Conservation (phyloP, 805 yeast species). For the Metschnikowia continentalis region DNA sequence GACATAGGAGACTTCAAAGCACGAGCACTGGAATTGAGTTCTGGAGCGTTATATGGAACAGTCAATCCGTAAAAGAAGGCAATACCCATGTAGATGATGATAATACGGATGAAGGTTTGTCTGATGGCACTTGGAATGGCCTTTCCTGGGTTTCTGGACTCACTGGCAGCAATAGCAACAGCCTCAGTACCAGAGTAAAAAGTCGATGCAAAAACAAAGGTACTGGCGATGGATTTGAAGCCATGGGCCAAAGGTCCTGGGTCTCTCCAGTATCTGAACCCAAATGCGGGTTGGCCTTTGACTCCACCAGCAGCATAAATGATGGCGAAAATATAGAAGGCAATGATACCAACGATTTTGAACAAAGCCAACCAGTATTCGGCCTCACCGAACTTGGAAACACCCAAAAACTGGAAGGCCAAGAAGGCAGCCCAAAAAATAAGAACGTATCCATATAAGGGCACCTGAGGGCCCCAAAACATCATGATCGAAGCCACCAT, state of each 20-base stretch:
- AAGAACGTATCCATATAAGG: conserved; percentile 52
- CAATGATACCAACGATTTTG: conserved; percentile 45
- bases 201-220: conserved; percentile 57
- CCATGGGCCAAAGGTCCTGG: conserved; percentile 44
- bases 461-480: conserved; percentile 49
- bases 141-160: conserved; percentile 53
- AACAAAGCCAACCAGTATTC: conserved; percentile 51
- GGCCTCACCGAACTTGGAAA: conserved; percentile 52
- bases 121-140: conserved; percentile 57
- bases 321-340: conserved; percentile 50
- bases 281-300: conserved; percentile 34
- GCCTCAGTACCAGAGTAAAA: conserved; percentile 58
- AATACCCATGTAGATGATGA: conserved; percentile 49
- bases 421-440: conserved; percentile 51
- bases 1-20: conserved; percentile 44
- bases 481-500: conserved; percentile 47
- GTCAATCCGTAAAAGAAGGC: conserved; percentile 56
- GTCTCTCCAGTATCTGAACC: conserved; percentile 41
- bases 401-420: conserved; percentile 48
- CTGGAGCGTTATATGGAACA: conserved; percentile 53
- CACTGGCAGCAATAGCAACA: conserved; percentile 58
- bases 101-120: conserved; percentile 52
- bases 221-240: conserved; percentile 52
- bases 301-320: conserved; percentile 44
- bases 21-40: conserved; percentile 31